phyloP scores from a whole-genome alignment of 2,329 filamentous ascomycete genomes.

The Colletotrichum sidae region DNA sequence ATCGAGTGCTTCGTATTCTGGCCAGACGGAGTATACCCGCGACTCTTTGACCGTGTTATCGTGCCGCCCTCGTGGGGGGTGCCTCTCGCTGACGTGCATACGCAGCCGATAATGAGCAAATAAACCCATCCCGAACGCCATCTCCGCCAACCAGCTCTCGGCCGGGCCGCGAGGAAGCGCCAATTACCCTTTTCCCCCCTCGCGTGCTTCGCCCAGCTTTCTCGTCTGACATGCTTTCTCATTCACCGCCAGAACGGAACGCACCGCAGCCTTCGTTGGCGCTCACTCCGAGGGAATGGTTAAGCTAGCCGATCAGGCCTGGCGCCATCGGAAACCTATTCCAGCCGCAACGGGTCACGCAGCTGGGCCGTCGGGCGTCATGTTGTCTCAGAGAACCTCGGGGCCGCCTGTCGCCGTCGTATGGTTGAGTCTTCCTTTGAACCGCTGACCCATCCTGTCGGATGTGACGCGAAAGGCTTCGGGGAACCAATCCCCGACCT shows the following conservation, averaged over 20 bases:
- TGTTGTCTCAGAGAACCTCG: not conserved
- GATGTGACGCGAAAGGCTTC: conserved; percentile 59
- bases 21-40: no score
- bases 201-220: conserved; percentile 3
- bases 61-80: conserved; percentile 1
- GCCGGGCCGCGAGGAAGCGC: not conserved
- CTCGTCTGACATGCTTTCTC: not conserved
- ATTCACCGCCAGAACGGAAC: conserved; percentile 26
- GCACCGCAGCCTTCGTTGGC: not conserved
- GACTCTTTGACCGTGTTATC: not conserved
- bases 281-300: conserved; percentile 31
- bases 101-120: not conserved
- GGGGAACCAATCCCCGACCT: conserved; percentile 63
- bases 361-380: conserved; percentile 6
- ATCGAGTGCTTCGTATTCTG: no score
- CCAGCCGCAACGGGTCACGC: conserved; percentile 13
- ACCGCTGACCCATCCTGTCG: conserved; percentile 51
- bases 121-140: not conserved
- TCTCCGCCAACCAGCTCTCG: not conserved
- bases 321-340: conserved; percentile 19
- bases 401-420: conserved; percentile 8
- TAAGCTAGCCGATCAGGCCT: conserved; percentile 28
- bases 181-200: conserved; percentile 14
- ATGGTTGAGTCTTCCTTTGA: conserved; percentile 20
- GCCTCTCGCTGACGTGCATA: conserved; percentile 1